Evolutionary conservation across 441 rosid genomes (phyloP).

Genomic region (Adansonia rubrostipa): DNA sequence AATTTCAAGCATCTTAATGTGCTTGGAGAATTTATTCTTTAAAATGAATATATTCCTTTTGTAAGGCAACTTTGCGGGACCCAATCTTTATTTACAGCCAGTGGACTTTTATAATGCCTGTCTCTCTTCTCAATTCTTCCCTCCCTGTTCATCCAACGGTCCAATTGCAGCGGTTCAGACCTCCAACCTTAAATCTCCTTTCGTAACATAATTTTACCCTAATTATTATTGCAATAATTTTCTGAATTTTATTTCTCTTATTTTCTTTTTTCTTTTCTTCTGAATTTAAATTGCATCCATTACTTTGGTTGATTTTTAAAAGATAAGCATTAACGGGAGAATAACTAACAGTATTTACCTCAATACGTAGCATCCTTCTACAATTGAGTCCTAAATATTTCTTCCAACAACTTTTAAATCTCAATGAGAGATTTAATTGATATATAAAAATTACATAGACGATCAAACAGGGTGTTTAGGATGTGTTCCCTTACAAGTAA

Average conservation of each 20-base stretch:
- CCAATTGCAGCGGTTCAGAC: too few relatives aligned
- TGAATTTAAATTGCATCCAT: too few relatives aligned
- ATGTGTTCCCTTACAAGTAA: too few relatives aligned
- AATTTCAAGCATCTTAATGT: conserved; percentile 74
- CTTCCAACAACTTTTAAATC: too few relatives aligned
- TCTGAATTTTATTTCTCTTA: neutral
- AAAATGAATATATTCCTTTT: conserved; percentile 78
- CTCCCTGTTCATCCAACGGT: neutral
- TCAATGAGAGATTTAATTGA: too few relatives aligned
- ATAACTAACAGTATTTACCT: neutral
- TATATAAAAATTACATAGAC: too few relatives aligned
- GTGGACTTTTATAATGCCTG: conserved; percentile 29
- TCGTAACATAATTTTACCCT: neutral
- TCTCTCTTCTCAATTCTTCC: conserved; percentile 20
- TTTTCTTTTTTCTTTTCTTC: neutral
- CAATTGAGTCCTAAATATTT: neutral
- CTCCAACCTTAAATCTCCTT: too few relatives aligned
- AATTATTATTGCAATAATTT: too few relatives aligned
- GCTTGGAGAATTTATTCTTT: conserved; percentile 61
- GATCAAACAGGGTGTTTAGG: too few relatives aligned
- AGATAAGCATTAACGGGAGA: too few relatives aligned
- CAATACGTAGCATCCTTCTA: neutral
- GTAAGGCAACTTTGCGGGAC: conserved; percentile 44
- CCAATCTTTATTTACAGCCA: conserved; percentile 34
- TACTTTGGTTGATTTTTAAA: too few relatives aligned